Base-by-base conservation (phyloP, 2,329 filamentous ascomycete species). In the Plenodomus lindquistii region DNA sequence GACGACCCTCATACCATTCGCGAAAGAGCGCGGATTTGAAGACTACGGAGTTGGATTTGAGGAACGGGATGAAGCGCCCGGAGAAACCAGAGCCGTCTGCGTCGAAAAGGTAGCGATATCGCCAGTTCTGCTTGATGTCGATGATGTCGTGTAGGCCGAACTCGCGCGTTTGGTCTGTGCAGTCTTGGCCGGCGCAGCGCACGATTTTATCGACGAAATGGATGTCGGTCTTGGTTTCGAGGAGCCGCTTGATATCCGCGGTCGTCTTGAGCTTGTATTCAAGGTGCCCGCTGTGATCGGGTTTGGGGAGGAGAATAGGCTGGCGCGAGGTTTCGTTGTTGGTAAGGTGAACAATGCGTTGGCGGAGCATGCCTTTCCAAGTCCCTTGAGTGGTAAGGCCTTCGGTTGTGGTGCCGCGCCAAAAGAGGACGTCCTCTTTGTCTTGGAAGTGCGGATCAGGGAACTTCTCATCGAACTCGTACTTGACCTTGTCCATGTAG, bases 1-100 rank as follows among this genome's bases (percentile, higher is more conserved):
- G 72, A 5, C 90, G 82, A 41, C 86, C 84, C 49, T 89, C 87
- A 70, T 86, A 89, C 90, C 90, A 95, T 64, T 90, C 85, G 19
- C 84, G 81, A 70, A 92, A 93, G 6, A 93, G 77, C 0, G 85
- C 85, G 1, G 84, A 82, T 55, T 90, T 79, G 65, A 94, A 83
- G 0, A 88, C 88, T 4, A 91, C 77, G 40, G 81, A 85, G 53
- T 76, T 76, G 15, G 87, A 89, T 39, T 81, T 81, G 4, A 94
- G 69, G 48, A 86, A 85, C 0, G 82, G 80, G 9, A 89, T 71
- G 56, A 90, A 80, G 22, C 81, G 78, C 13, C 87, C 81, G 0
- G 85, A 86, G 48, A 88, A 89, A 16, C 83, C 79, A 0, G 81
- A 79, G 7, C 85, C 83, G 66, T 94, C 89, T 4, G 87, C 77